phyloP scores from a whole-genome alignment of 176 grass and related monocot species.

The Calamus simplicifolius region DNA sequence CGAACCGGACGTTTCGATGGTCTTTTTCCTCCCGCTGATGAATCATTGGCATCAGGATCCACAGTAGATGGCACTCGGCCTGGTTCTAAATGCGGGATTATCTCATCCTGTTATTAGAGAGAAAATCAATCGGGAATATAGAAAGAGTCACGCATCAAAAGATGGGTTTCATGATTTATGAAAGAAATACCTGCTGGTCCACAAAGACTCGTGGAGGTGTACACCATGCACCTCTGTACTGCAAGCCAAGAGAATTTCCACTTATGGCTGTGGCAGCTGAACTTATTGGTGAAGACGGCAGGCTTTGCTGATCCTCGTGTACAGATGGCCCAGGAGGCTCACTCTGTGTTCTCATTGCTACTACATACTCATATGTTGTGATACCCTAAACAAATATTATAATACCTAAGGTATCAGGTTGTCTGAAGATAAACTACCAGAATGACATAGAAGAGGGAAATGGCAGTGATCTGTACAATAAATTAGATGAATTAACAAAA shows the following conservation, averaged over 20 bases:
- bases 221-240: constrained; percentile 18
- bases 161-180: neutral
- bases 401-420: neutral
- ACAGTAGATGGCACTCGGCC: constrained; percentile 18
- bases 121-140: neutral
- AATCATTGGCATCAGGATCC: constrained; percentile 14
- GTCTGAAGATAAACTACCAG: too few relatives aligned
- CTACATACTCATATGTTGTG: constrained; percentile 23
- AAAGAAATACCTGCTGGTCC: constrained; percentile 6
- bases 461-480: too few relatives aligned
- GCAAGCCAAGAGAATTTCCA: constrained; percentile 14
- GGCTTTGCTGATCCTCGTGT: constrained; percentile 16
- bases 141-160: neutral
- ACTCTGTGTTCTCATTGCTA: constrained; percentile 18
- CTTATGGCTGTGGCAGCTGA: constrained; percentile 20
- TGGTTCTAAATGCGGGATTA: constrained; percentile 16
- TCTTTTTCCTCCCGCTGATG: constrained; percentile 4
- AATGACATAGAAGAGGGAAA: too few relatives aligned
- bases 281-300: constrained; percentile 20
- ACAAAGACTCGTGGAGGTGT: constrained; percentile 20
- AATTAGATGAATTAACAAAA: neutral
- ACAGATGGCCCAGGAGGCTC: constrained; percentile 17
- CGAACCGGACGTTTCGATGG: constrained; percentile 10
- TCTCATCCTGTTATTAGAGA: constrained; percentile 10
- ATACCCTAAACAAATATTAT: constrained; percentile 12